Base-by-base conservation (phyloP, 805 yeast genomes). In the Kazachstania taianensis region DNA sequence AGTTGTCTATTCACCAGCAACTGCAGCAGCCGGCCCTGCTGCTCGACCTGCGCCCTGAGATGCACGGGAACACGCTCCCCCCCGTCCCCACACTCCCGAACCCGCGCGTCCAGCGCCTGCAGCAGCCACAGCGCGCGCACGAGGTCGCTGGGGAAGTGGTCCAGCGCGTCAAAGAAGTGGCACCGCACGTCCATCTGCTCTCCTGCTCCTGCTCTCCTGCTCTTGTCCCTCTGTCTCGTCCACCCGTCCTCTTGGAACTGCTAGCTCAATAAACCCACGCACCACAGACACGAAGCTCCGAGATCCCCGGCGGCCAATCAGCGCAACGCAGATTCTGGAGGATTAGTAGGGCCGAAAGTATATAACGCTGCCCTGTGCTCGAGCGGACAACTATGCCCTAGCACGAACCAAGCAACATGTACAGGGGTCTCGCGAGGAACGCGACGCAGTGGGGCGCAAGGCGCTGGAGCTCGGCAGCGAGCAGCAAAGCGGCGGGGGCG, bases 141-240 rank as follows among this genome's bases (percentile, higher is more conserved):
- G n/a, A 66, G 44, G 30, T 66, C 69, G 17, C 67, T 58, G 0
- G 70, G 70, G 12, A 65, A 50, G 41, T 65, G 70, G 39, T 66
- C 72, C 35, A 65, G 51, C 1, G 61, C 47, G 19, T 59, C 53
- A 3, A 65, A 53, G 38, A 63, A 63, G 12, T 59, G 50, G 28
- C 62, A 57, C 30, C 69, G 49, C n/a, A 61, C 59, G 35, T 64
- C 69, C 8, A 22, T 22, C 12, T 9, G 12, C 12, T 9, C 25
- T n/a, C 8, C 12, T 9, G 25, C 12, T 9, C 4, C 12, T 9
- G 25, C 9, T 7, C 24, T 22, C 8, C 25, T 22, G 12, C 4
- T 9, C 25, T 9, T 9, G 25, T 9, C 25, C 12, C 8, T n/a
- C 12, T 9, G 25, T 3, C 25, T 7, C 24, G 12, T 9, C 25